These are phyloP conservation scores for Mycena metata DNA, from an alignment of 768 basidiomycete species.

Conservation along the genomic window DNA sequence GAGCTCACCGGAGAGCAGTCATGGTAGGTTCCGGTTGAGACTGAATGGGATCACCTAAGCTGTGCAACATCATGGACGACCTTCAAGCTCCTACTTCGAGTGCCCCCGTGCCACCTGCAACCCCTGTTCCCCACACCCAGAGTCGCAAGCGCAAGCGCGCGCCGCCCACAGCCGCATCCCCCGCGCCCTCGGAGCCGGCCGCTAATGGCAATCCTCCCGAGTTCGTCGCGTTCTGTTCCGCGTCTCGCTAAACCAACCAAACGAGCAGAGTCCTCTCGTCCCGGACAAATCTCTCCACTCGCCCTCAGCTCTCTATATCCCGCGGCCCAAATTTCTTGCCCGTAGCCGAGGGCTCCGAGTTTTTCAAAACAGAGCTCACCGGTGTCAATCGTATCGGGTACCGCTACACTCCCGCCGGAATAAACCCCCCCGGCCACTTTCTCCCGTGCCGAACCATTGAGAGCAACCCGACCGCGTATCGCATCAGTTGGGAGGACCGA, in stretches of 20 bases:
- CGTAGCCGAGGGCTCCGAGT: constrained; percentile 66
- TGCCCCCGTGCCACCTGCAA: constrained; percentile 16
- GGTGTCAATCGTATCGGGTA: constrained; percentile 84
- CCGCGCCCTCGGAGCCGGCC: constrained; percentile 69
- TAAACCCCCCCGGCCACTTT: constrained; percentile 68
- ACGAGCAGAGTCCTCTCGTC: constrained; percentile 67
- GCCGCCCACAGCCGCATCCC: constrained; percentile 63
- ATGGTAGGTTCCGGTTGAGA: constrained; percentile 39
- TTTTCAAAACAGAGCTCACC: constrained; percentile 77
- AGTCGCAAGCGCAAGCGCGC: constrained; percentile 71
- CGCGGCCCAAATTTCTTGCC: constrained; percentile 80
- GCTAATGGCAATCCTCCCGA: constrained; percentile 54
- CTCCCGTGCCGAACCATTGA: constrained; percentile 86
- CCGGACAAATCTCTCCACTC: constrained; percentile 76
- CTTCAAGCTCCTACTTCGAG: constrained; percentile 13
- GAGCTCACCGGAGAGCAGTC: constrained; percentile 57
- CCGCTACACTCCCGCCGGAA: constrained; percentile 85
- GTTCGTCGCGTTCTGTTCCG: constrained; percentile 43
- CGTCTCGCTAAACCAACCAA: background rate
- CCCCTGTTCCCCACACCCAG: constrained; percentile 44
- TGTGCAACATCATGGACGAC: constrained; percentile 36
- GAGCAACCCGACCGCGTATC: constrained; percentile 74
- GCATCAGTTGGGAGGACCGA: constrained; percentile 94
- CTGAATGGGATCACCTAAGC: constrained; percentile 7
- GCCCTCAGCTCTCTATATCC: constrained; percentile 80